Evolutionary conservation across 108 stramenopile genomes (phyloP).

Genomic region (Skeletonema grethae): DNA sequence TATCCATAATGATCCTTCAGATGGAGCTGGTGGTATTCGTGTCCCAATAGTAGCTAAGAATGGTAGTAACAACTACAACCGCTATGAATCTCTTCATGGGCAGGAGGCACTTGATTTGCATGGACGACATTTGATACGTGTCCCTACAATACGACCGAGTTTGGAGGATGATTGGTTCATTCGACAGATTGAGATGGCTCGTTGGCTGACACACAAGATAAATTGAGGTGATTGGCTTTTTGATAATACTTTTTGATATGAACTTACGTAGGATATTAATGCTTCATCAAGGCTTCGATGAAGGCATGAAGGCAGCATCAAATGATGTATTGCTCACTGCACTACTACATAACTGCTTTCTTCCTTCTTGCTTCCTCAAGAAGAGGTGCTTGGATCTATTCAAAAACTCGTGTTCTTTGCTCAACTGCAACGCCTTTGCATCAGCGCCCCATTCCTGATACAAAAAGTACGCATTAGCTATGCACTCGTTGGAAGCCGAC

Average conservation of each 20-base stretch:
- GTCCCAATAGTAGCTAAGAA: constrained; percentile 5
- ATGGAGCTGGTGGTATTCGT: constrained; percentile 80
- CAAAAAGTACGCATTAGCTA: constrained; percentile 23
- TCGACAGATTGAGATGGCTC: constrained; percentile 59
- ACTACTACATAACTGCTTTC: neutral
- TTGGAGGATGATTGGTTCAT: constrained; percentile 78
- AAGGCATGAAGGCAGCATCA: too few species aligned
- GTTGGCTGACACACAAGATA: constrained; percentile 12
- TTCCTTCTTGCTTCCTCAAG: neutral
- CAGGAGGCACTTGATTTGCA: constrained; percentile 53
- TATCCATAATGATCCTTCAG: constrained; percentile 73
- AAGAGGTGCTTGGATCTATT: too few species aligned
- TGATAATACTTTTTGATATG: too few species aligned
- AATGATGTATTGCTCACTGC: neutral
- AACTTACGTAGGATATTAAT: too few species aligned
- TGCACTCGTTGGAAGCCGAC: neutral
- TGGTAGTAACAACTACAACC: neutral
- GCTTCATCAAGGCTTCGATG: too few species aligned
- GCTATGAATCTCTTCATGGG: constrained; percentile 53
- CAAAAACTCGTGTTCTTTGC: constrained; percentile 14
- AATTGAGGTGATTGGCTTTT: too few species aligned
- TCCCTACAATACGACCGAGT: constrained; percentile 78
- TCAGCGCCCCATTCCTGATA: constrained; percentile 43
- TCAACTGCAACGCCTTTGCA: constrained; percentile 4
- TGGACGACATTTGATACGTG: constrained; percentile 77